Evolutionary conservation across 192 early-diverging fungal genomes (phyloP).

Genomic region (Coemansia sp.): DNA sequence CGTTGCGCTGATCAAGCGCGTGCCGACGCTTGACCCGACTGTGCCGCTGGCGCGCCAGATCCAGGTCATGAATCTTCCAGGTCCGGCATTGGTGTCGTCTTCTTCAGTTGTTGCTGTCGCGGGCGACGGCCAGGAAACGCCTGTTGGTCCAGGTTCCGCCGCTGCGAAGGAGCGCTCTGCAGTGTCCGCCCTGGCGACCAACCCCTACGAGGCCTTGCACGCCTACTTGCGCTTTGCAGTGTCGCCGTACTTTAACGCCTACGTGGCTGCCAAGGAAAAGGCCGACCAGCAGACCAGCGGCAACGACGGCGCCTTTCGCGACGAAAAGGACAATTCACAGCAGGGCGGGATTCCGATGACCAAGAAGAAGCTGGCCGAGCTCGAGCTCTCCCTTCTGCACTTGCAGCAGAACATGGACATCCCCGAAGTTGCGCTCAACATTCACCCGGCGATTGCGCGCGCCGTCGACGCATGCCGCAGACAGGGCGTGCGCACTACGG

Average conservation of each 20-base stretch:
- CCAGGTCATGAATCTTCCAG: slow-evolving; percentile 90
- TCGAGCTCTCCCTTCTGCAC: slow-evolving; percentile 91
- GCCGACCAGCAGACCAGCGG: slow-evolving; percentile 39
- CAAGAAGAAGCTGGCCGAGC: slow-evolving; percentile 98
- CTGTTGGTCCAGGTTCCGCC: slow-evolving; percentile 11
- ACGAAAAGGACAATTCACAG: slow-evolving; percentile 61
- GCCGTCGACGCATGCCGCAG: slow-evolving; percentile 70
- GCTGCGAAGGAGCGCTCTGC: slow-evolving; percentile 22
- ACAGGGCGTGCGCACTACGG: slow-evolving; percentile 62
- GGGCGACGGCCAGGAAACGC: slow-evolving; percentile 1
- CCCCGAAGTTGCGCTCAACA: slow-evolving; percentile 83
- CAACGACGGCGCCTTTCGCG: slow-evolving; percentile 48
- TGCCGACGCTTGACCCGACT: slow-evolving; percentile 66
- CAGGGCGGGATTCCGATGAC: slow-evolving; percentile 83
- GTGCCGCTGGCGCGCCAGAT: slow-evolving; percentile 76
- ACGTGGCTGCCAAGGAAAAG: slow-evolving; percentile 69
- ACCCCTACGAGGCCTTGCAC: slow-evolving; percentile 87
- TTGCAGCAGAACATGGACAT: slow-evolving; percentile 99
- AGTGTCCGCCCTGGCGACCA: slow-evolving; percentile 29
- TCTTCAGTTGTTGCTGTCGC: background rate
- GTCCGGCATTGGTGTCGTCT: slow-evolving; percentile 47
- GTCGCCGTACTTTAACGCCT: slow-evolving; percentile 95
- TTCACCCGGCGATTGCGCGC: slow-evolving; percentile 79
- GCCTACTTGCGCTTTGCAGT: slow-evolving; percentile 92
- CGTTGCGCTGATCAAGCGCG: slow-evolving; percentile 77